Evolutionary conservation across 176 grass and related monocot species (phyloP), one percentile per base, ranked within the genome.

Genomic region (Thalia dealbata): DNA sequence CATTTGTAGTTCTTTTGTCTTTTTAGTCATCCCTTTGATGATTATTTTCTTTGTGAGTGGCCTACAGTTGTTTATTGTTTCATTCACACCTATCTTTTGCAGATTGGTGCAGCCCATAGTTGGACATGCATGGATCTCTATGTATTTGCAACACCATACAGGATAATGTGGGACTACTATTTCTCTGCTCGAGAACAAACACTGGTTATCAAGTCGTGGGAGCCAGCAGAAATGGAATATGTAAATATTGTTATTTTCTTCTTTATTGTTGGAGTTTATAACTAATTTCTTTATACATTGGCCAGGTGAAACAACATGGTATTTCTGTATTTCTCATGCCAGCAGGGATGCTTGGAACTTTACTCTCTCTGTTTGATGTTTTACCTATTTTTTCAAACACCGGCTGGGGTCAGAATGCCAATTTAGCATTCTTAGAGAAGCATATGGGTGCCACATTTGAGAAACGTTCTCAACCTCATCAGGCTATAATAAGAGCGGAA

Each of bases 101-200:
- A 99, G 95, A 95, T 88, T 68, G 81, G 78, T 81, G 84, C 69
- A 54, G 83, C 90, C 44, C 83, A 91, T 63, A 99, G 90, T 66
- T 99, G 90, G 95, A 85, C 95, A 21, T 99, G 90, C 74, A 99
- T 95, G 95, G 95, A 99, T 52, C 83, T 99, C 7, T 99, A 99
- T 63, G 95, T 99, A 29, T 95, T 91, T 73, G 88, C 88, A 72
- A 95, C 90, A 10, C 95, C 90, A 56, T 99, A 95, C 80, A 91
- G 90, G 78, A 84, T 99, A 87, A 80, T 69, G 69, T 99, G 95
- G 90, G 90, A 93, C 64, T 99, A 95, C 90, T 99, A 95, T 23
- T 82, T 83, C 61, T 61, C 81, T 27, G 79, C 88, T 7, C 82
- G 71, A 6, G 83, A 91, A 29, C 95, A 99, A 76, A 87, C 74